A percentile compares a stretch with the other conserved stretches of the same genome.
These are phyloP conservation scores for Backusella tarrabulga DNA, from an alignment of 192 early-diverging fungal species.

Conservation along the genomic window DNA sequence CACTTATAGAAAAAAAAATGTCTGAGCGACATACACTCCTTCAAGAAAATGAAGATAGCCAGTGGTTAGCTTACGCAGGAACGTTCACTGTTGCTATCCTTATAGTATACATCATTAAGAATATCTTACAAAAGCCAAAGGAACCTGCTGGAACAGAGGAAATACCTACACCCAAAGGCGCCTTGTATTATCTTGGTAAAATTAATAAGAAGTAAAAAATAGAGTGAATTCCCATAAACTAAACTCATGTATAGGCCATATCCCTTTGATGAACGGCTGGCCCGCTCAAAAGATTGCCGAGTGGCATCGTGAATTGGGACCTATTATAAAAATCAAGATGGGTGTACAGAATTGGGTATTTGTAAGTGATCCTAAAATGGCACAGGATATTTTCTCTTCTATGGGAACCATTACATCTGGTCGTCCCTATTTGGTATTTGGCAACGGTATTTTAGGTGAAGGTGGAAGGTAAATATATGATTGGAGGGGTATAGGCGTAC, in stretches of 20 bases:
- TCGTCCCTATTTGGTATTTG: background rate
- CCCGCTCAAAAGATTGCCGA: constrained; percentile 5
- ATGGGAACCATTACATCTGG: background rate
- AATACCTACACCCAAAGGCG: background rate
- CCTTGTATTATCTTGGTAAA: constrained; percentile 2
- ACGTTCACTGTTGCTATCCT: too few species aligned
- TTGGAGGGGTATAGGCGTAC: background rate
- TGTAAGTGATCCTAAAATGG: constrained; percentile 7
- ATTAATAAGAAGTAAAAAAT: too few species aligned
- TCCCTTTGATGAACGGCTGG: background rate
- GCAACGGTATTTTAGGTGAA: background rate
- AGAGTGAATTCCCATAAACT: background rate
- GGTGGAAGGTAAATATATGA: constrained; percentile 7
- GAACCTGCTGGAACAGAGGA: background rate
- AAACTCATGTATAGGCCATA: background rate
- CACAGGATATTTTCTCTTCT: background rate
- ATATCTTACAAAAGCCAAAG: too few species aligned
- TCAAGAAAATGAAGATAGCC: too few species aligned
- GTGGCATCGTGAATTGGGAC: background rate
- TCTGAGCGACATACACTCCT: too few species aligned
- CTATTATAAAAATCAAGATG: constrained; percentile 1
- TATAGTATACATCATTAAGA: too few species aligned
- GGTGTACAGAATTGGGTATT: constrained; percentile 15
- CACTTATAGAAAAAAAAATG: too few species aligned
- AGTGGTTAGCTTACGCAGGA: too few species aligned